Percentiles rank a stretch among this genome's conserved stretches.
These are phyloP conservation scores for Scutellaria galericulata DNA, from an alignment of 257 asterid species.

Conservation along the genomic window DNA sequence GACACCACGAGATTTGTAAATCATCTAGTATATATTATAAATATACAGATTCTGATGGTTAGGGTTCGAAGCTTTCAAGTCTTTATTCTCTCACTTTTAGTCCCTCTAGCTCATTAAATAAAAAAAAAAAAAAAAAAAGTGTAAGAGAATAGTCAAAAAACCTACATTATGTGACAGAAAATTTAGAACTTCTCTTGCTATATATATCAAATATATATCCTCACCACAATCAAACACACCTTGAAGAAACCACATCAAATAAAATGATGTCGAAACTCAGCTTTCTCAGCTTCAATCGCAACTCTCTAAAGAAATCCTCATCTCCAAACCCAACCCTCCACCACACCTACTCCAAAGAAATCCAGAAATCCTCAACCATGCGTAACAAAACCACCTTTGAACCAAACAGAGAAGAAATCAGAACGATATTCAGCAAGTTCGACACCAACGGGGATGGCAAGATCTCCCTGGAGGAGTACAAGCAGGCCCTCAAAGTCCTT, in stretches of 20 bases:
- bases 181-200: too few relatives aligned
- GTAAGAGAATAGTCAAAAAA: too few relatives aligned
- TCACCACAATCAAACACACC: neutral
- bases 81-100: too few relatives aligned
- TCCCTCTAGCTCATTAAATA: too few relatives aligned
- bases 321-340: conserved; percentile 16
- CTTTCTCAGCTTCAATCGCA: conserved; percentile 33
- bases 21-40: too few relatives aligned
- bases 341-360: conserved; percentile 5
- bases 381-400: neutral
- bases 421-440: conserved; percentile 43
- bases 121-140: too few relatives aligned
- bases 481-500: conserved; percentile 36
- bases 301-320: conserved; percentile 24
- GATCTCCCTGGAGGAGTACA: conserved; percentile 47
- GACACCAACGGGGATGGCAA: conserved; percentile 57
- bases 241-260: neutral
- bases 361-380: conserved; percentile 21
- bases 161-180: too few relatives aligned
- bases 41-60: too few relatives aligned
- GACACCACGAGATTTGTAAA: too few relatives aligned
- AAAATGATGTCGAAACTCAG: conserved; percentile 32
- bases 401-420: conserved; percentile 42
- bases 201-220: neutral
- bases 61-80: too few relatives aligned